Evolutionary conservation across 768 basidiomycete species (phyloP).

Genomic region (Boletus tylopilopsis): DNA sequence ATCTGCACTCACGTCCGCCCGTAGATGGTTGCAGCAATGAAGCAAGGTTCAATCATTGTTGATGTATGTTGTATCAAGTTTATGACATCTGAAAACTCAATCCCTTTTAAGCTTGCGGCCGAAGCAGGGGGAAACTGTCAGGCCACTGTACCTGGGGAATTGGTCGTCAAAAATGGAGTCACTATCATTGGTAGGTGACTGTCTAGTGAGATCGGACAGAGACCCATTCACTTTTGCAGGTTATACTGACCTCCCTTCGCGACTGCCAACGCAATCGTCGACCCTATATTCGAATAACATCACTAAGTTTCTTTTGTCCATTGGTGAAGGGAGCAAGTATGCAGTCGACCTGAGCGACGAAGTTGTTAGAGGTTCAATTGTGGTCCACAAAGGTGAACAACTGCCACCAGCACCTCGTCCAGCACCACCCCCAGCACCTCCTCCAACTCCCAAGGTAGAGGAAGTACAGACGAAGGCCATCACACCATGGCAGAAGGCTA

Average conservation of each 20-base stretch:
- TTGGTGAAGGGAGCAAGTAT: slow-evolving; percentile 62
- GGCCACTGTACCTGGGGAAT: slow-evolving; percentile 74
- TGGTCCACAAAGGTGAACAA: slow-evolving; percentile 62
- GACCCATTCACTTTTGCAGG: slow-evolving; percentile 38
- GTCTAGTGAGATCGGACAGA: neutral
- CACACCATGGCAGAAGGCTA: slow-evolving; percentile 83
- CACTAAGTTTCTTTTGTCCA: slow-evolving; percentile 82
- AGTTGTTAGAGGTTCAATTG: slow-evolving; percentile 77
- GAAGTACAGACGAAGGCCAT: slow-evolving; percentile 50
- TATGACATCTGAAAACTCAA: slow-evolving; percentile 11
- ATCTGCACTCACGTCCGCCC: slow-evolving; percentile 8
- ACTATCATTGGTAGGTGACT: slow-evolving; percentile 63
- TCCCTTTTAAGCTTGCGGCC: slow-evolving; percentile 46
- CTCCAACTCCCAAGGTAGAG: slow-evolving; percentile 46
- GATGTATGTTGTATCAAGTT: slow-evolving; percentile 39
- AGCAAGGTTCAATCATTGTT: slow-evolving; percentile 85
- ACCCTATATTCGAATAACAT: slow-evolving; percentile 91
- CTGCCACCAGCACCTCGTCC: slow-evolving; percentile 67
- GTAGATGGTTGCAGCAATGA: slow-evolving; percentile 85
- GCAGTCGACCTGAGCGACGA: slow-evolving; percentile 74
- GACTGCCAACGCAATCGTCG: slow-evolving; percentile 85
- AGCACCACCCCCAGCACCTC: slow-evolving; percentile 57
- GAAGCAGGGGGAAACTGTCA: slow-evolving; percentile 91
- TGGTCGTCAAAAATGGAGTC: slow-evolving; percentile 68
- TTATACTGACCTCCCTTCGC: slow-evolving; percentile 83